Evolutionary conservation across 2,329 filamentous ascomycete species (phyloP).

Genomic region (Exophiala dermatitidis): DNA sequence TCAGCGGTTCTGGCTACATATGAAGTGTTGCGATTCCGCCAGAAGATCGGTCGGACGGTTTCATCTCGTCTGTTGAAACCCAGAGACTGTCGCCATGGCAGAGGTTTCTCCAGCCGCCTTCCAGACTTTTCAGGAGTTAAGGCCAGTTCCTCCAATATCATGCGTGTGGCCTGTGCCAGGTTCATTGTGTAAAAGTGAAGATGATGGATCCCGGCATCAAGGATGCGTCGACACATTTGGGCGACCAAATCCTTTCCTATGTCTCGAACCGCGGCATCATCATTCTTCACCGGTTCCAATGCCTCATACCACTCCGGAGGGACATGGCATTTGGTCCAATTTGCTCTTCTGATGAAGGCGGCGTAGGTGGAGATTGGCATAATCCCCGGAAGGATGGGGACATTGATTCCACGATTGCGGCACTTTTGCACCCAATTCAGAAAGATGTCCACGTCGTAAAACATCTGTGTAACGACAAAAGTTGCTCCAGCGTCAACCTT

Average conservation of each 20-base stretch:
- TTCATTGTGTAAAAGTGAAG: constrained; percentile 99
- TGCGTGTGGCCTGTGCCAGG: constrained; percentile 82
- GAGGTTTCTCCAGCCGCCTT: constrained; percentile 74
- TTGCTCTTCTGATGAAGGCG: constrained; percentile 80
- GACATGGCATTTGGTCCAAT: constrained; percentile 81
- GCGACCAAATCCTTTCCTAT: constrained; percentile 81
- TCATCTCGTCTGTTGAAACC: constrained; percentile 81
- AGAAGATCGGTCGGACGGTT: constrained; percentile 97
- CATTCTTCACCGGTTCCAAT: constrained; percentile 91
- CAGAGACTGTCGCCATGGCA: constrained; percentile 94
- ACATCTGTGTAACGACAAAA: constrained; percentile 98
- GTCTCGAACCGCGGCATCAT: constrained; percentile 85
- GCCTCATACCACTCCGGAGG: constrained; percentile 72
- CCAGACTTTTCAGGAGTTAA: constrained; percentile 66
- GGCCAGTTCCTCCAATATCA: constrained; percentile 84
- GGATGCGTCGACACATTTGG: constrained; percentile 79
- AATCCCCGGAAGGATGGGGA: constrained; percentile 79
- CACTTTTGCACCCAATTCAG: constrained; percentile 82
- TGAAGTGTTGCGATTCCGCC: constrained; percentile 92
- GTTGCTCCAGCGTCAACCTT: constrained; percentile 91
- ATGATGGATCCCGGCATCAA: constrained; percentile 75
- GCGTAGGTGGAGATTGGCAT: constrained; percentile 95
- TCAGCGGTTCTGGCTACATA: constrained; percentile 94
- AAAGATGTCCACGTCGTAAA: constrained; percentile 96
- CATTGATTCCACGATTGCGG: constrained; percentile 71